phyloP scores from a whole-genome alignment of 108 stramenopile genomes.

The Nitzschia inconspicua region DNA sequence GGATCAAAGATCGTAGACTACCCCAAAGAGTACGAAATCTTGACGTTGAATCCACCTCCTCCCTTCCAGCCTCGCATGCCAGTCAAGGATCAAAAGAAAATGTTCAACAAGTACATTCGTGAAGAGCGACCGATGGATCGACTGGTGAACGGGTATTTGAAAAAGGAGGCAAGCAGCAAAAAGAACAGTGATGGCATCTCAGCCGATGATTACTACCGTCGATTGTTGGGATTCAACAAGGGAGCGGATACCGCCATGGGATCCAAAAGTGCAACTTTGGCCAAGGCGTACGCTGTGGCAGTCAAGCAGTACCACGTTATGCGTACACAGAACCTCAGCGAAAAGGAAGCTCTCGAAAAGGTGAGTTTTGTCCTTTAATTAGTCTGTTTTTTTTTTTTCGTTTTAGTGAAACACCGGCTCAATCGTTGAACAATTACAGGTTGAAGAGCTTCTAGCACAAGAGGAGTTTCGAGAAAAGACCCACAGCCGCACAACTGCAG shows the following conservation, averaged over 20 bases:
- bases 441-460: conserved; percentile 59
- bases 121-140: conserved; percentile 44
- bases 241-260: conserved; percentile 60
- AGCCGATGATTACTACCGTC: conserved; percentile 69
- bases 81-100: conserved; percentile 29
- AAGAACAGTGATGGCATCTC: conserved; percentile 24
- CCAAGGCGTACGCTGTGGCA: conserved; percentile 76
- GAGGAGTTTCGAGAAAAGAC: conserved; percentile 44
- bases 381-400: too few relatives aligned
- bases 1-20: conserved; percentile 57
- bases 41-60: conserved; percentile 71
- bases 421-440: too few relatives aligned
- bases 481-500: conserved; percentile 25
- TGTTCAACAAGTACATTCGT: conserved; percentile 31
- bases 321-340: conserved; percentile 46
- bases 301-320: conserved; percentile 72
- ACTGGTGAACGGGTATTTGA: conserved; percentile 58
- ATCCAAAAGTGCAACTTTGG: conserved; percentile 54
- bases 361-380: too few relatives aligned
- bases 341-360: conserved; percentile 54
- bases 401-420: too few relatives aligned
- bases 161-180: conserved; percentile 5
- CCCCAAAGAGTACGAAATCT: conserved; percentile 72
- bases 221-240: conserved; percentile 50
- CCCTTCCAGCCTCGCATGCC: conserved; percentile 60